Base-by-base conservation (phyloP, 768 basidiomycete species). In the Russula foetens region DNA sequence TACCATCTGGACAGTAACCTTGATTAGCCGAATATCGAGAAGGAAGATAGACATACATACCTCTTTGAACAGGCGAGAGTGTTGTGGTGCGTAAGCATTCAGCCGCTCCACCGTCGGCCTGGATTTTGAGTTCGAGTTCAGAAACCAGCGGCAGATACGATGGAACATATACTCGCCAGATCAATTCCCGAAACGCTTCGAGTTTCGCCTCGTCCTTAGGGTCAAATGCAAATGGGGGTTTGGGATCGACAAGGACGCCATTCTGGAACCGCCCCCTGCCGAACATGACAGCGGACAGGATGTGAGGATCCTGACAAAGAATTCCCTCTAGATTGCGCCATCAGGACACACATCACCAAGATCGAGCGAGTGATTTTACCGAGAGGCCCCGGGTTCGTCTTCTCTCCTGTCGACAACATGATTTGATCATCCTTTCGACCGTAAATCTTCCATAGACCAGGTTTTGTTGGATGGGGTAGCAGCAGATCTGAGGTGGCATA, bases 31-130 rank as follows among this genome's bases (percentile, higher is more conserved):
- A 47, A 4, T 2, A 46, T 11, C 26, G n/a, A 4, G 33, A 14
- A 29, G 21, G 11, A 2, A 11, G 21, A 17, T n/a, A 5, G 17
- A 53, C 9, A 45, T 54, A 59, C 66, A 43, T 12, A 75, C 76
- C 73, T 79, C 77, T 59, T 78, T 79, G 69, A 79, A 79, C 4
- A 81, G 65, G 21, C 77, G 67, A 0, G 77, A 78, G 62, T 80
- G 78, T 33, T 71, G 67, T 8, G 80, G 79, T 0, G 78, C 77
- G 53, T 67, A 73, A 21, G 62, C 62, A 57, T 80, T 81, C 53
- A 75, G 68, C 47, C 71, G 62, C 56, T 79, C 73, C 4, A 79
- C 69, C 7, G 71, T 76, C 0, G 75, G 70, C 77, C 76, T 79
- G 33, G 15, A n/a, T 44, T 29, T 51, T 24, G 26, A 43, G 23